phyloP scores from a whole-genome alignment of 2,329 filamentous ascomycete species.

The Biscogniauxia sp. region DNA sequence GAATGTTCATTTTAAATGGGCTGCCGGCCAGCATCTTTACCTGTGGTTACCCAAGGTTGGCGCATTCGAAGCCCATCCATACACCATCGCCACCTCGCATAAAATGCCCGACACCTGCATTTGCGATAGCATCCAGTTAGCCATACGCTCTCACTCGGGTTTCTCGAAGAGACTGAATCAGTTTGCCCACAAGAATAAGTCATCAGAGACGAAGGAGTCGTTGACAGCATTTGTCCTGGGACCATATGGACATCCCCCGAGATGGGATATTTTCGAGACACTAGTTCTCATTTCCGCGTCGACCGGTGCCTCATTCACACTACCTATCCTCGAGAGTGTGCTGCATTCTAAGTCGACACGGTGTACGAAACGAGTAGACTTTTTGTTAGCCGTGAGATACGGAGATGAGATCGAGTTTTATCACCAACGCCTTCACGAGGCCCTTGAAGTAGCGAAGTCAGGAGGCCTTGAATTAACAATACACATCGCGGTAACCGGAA shows the following conservation, averaged over 20 bases:
- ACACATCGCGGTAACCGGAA: conserved; percentile 53
- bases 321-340: conserved; percentile 58
- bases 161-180: conserved; percentile 55
- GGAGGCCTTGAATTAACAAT: conserved; percentile 50
- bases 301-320: conserved; percentile 60
- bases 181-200: conserved; percentile 40
- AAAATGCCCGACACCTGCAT: conserved; percentile 49
- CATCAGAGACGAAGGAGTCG: conserved; percentile 28
- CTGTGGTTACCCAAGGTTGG: conserved; percentile 58
- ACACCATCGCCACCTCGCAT: conserved; percentile 59
- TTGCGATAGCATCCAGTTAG: conserved; percentile 59
- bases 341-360: conserved; percentile 39
- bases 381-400: conserved; percentile 51
- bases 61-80: conserved; percentile 56
- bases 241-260: conserved; percentile 54
- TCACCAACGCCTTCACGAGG: conserved; percentile 45
- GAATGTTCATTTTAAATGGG: conserved; percentile 58
- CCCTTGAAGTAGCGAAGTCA: conserved; percentile 41
- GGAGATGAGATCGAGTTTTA: conserved; percentile 57
- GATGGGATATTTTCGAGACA: conserved; percentile 59
- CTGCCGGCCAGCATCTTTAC: conserved; percentile 59
- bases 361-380: conserved; percentile 53
- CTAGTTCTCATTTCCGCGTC: conserved; percentile 60
- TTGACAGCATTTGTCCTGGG: conserved; percentile 52
- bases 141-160: conserved; percentile 54